Conservation (phyloP, 371 early-diverging fungal species). For the Apophysomyces sp. region DNA sequence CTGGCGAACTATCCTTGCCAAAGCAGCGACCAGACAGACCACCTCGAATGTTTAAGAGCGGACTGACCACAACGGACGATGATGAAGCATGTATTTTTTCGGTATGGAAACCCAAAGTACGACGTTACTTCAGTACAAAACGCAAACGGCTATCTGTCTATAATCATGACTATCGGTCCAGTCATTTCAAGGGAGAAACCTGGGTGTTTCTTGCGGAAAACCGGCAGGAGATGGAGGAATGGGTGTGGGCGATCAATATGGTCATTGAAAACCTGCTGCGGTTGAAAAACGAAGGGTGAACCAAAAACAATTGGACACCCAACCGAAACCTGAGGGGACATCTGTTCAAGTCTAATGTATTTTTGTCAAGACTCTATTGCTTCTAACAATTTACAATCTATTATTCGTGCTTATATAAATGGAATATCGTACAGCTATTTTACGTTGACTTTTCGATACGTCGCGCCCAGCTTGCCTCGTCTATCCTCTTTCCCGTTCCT, state of each 20-base stretch:
- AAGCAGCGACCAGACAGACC: conserved; percentile 28
- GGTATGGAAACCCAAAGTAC: conserved; percentile 51
- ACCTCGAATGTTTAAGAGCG: conserved; percentile 48
- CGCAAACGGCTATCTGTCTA: conserved; percentile 29
- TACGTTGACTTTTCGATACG: not conserved
- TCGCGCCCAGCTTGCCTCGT: not conserved
- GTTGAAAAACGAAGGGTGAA: not conserved
- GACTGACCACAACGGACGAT: conserved; percentile 47
- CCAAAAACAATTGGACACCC: no score
- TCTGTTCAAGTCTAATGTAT: no score
- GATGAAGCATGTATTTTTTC: conserved; percentile 55
- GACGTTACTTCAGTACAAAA: conserved; percentile 35
- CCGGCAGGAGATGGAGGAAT: conserved; percentile 45
- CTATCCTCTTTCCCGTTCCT: conserved; percentile 9
- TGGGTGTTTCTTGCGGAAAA: conserved; percentile 37
- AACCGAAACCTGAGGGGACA: no score
- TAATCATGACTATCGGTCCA: conserved; percentile 16
- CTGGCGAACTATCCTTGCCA: conserved; percentile 40
- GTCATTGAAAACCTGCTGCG: conserved; percentile 40
- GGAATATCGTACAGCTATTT: not conserved
- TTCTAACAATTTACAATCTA: conserved; percentile 1
- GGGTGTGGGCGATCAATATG: conserved; percentile 45
- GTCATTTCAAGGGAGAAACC: conserved; percentile 21
- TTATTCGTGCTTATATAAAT: not conserved
- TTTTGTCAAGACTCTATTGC: not conserved